phyloP scores from a whole-genome alignment of 2,329 filamentous ascomycete species.

The Botryotinia globosa region DNA sequence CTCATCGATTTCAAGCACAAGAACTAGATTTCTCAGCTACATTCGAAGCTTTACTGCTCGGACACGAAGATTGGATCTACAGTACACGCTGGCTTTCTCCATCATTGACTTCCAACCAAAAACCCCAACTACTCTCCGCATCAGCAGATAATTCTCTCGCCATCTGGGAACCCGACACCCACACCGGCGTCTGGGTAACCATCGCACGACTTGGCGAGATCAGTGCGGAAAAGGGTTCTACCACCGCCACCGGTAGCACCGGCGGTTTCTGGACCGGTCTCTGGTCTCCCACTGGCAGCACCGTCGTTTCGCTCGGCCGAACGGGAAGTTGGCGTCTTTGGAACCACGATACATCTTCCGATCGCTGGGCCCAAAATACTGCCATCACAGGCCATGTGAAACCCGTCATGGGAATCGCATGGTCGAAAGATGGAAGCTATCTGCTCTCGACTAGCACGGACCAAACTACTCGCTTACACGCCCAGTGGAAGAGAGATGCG shows the following conservation, averaged over 20 bases:
- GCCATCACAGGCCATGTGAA: conserved; percentile 82
- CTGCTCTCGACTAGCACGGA: conserved; percentile 86
- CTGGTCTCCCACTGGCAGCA: conserved; percentile 76
- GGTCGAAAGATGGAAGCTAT: conserved; percentile 79
- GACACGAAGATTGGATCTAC: conserved; percentile 98
- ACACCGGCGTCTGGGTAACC: conserved; percentile 89
- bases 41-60: conserved; percentile 89
- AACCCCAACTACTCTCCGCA: conserved; percentile 75
- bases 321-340: conserved; percentile 93
- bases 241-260: conserved; percentile 91
- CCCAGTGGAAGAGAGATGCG: conserved; percentile 63
- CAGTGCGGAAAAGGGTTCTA: conserved; percentile 90
- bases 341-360: conserved; percentile 58
- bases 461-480: conserved; percentile 87
- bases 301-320: conserved; percentile 78
- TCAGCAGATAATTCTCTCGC: conserved; percentile 94
- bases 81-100: conserved; percentile 54
- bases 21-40: conserved; percentile 71
- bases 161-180: conserved; percentile 83
- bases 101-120: conserved; percentile 37
- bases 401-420: conserved; percentile 77
- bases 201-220: conserved; percentile 85
- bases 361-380: conserved; percentile 73
- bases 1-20: conserved; percentile 67
- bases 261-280: conserved; percentile 96